Evolutionary conservation across 805 yeast genomes (phyloP).

Genomic region (Clavispora vitiphila): DNA sequence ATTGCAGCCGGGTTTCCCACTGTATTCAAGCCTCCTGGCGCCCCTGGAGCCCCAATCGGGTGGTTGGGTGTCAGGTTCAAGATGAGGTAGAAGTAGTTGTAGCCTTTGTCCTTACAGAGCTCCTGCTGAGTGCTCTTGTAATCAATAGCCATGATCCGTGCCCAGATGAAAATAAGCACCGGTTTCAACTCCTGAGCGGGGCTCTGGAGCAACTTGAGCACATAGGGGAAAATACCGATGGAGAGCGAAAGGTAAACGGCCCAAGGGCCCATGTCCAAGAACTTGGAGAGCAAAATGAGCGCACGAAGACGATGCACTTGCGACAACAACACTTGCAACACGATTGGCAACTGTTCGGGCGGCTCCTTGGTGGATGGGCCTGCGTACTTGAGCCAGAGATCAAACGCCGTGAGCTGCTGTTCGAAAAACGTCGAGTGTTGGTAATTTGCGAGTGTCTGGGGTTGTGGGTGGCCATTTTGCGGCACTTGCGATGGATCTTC

Average conservation of each 20-base stretch:
- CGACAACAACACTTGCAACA: constrained; percentile 84
- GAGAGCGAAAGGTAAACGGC: constrained; percentile 91
- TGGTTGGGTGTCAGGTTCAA: constrained; percentile 42
- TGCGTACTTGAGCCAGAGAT: constrained; percentile 84
- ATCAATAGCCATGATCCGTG: constrained; percentile 94
- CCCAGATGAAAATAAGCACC: constrained; percentile 94
- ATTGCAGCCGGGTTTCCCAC: constrained; percentile 19
- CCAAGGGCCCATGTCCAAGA: constrained; percentile 94
- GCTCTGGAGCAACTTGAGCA: constrained; percentile 79
- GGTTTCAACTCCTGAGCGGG: constrained; percentile 96
- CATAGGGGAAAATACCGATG: constrained; percentile 95
- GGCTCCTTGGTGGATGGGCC: constrained; percentile 80
- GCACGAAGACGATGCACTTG: constrained; percentile 94
- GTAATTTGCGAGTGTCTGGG: constrained; percentile 43
- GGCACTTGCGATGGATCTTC: not conserved
- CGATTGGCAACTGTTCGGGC: constrained; percentile 94
- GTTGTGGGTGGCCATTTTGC: not conserved
- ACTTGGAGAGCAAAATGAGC: constrained; percentile 72
- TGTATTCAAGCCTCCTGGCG: constrained; percentile 22
- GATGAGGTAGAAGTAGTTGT: constrained; percentile 78
- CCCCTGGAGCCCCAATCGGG: constrained; percentile 28
- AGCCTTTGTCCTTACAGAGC: constrained; percentile 85
- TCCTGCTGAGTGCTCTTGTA: constrained; percentile 87
- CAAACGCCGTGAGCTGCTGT: constrained; percentile 94
- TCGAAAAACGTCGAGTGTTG: constrained; percentile 94